These are phyloP conservation scores for Dioscorea dumetorum DNA, from an alignment of 106 monocot genomes.

Conservation along the genomic window DNA sequence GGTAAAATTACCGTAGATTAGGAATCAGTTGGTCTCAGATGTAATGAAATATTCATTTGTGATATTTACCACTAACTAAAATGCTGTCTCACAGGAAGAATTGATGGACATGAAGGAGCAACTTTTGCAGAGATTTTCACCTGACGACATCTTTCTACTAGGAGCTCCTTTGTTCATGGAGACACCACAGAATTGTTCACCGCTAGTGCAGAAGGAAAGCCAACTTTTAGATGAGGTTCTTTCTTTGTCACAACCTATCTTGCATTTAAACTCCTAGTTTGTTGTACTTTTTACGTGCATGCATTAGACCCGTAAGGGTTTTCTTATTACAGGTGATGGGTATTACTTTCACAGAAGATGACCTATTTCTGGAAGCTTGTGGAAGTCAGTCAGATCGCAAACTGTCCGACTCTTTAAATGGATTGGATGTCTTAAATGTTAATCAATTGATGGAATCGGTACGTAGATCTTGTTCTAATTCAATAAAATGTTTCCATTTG, in stretches of 20 bases:
- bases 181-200: constrained; percentile 38
- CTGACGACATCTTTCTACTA: constrained; percentile 65
- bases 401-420: constrained; percentile 48
- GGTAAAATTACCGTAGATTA: constrained; percentile 21
- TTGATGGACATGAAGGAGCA: constrained; percentile 49
- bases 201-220: constrained; percentile 37
- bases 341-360: constrained; percentile 47
- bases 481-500: no score
- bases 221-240: constrained; percentile 55
- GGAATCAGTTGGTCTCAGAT: neutral
- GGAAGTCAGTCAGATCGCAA: constrained; percentile 49
- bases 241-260: neutral
- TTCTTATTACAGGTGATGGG: constrained; percentile 40
- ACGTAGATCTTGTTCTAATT: constrained; percentile 5
- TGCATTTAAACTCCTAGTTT: neutral
- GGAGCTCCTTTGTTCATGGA: constrained; percentile 73
- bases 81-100: constrained; percentile 44
- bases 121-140: constrained; percentile 62
- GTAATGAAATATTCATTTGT: neutral
- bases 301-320: neutral
- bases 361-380: constrained; percentile 33
- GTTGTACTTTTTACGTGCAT: neutral
- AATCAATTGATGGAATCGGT: constrained; percentile 92
- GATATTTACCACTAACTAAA: neutral
- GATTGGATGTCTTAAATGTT: constrained; percentile 58